phyloP scores from a whole-genome alignment of 2,329 filamentous ascomycete genomes.

The Fusarium illudens region DNA sequence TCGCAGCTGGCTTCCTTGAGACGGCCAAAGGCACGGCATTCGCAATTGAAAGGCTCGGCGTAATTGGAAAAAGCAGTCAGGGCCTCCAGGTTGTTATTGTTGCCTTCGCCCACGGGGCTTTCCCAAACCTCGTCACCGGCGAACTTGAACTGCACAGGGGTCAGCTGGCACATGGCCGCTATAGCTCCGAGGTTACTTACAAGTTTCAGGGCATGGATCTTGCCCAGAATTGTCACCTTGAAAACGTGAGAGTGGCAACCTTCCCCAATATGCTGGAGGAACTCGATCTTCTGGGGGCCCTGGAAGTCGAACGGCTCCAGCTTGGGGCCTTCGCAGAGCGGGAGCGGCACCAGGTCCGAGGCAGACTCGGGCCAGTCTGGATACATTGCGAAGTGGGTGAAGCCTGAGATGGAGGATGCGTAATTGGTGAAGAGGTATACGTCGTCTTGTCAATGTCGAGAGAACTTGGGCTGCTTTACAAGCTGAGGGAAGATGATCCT shows the following conservation, averaged over 20 bases:
- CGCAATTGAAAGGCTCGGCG: not conserved
- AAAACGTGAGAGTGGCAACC: not conserved
- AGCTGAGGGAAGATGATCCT: not conserved
- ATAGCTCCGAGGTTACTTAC: not conserved
- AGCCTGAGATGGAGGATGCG: not conserved
- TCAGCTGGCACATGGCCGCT: not conserved
- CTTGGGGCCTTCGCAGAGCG: not conserved
- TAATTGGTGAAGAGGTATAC: not conserved
- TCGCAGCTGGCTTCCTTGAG: constrained; percentile 2
- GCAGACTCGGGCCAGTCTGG: not conserved
- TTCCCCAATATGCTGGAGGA: not conserved
- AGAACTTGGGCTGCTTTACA: not conserved
- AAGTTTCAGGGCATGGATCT: not conserved
- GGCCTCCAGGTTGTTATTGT: not conserved
- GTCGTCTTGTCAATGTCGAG: not conserved
- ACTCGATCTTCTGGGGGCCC: constrained; percentile 1
- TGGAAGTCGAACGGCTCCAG: constrained; percentile 2
- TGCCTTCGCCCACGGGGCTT: not conserved
- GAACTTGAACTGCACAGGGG: not conserved
- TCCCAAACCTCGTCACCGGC: not conserved
- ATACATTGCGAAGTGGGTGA: not conserved
- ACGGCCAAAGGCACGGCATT: not conserved
- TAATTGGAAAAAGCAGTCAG: not conserved
- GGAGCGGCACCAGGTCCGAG: constrained; percentile 3
- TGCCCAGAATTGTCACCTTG: not conserved